Conservation (phyloP, 768 basidiomycete species). For the Kwoniella dendrophila region DNA sequence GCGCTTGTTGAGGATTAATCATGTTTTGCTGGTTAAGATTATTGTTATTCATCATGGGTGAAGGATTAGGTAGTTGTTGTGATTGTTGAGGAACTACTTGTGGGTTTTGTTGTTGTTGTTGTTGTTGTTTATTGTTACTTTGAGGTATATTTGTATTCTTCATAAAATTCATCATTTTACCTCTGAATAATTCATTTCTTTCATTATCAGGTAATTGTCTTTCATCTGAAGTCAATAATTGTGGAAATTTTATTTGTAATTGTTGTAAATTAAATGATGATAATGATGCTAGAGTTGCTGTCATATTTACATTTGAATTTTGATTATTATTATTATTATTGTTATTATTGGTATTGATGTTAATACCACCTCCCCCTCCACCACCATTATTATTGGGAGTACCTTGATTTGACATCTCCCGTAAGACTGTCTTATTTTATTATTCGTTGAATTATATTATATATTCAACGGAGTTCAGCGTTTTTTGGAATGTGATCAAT, state of each 20-base stretch:
- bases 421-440: too few relatives aligned
- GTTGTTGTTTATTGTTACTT: conserved; percentile 16
- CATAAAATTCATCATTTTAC: conserved; percentile 21
- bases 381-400: too few relatives aligned
- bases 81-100: not conserved
- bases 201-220: conserved; percentile 22
- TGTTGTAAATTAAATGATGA: conserved; percentile 17
- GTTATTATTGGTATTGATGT: not conserved
- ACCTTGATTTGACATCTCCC: too few relatives aligned
- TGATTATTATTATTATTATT: not conserved
- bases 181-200: conserved; percentile 20
- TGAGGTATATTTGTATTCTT: conserved; percentile 15
- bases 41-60: too few relatives aligned
- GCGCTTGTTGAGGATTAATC: not conserved
- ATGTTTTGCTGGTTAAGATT: too few relatives aligned
- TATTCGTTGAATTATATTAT: too few relatives aligned
- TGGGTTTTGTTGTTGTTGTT: not conserved
- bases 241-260: conserved; percentile 31
- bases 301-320: not conserved
- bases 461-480: too few relatives aligned
- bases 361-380: too few relatives aligned
- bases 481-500: too few relatives aligned
- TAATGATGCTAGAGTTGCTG: not conserved
- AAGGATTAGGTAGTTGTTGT: conserved; percentile 10
- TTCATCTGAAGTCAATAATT: conserved; percentile 28